Evolutionary conservation across 768 basidiomycete genomes (phyloP), one percentile per base, ranked within the genome.

Genomic region (Hericium erinaceus): DNA sequence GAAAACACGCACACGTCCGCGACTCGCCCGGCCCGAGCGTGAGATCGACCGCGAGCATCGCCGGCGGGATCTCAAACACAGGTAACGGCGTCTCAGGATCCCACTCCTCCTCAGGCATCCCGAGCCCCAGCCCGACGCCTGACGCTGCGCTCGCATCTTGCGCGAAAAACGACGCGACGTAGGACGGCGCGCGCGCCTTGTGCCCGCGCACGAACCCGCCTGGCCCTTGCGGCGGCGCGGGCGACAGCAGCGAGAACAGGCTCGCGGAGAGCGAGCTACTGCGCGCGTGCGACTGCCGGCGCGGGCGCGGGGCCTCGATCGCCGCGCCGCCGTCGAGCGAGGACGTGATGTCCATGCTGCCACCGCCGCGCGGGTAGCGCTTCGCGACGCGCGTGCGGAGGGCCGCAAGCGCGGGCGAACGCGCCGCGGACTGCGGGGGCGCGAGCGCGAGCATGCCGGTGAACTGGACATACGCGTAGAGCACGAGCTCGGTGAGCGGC

Each of bases 31-130:
- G 91, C 3, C 73, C 77, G 16, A 99, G 75, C 4, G 75, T 72
- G 33, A 98, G 67, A 70, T 98, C 97, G 0, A 99, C 91, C 0
- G 89, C 93, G 10, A 98, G 74, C 81, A 98, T 88, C 37, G 87
- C 81, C 10, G 90, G 88, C 57, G 87, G 87, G 0, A 88, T 83
- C 60, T 94, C 87, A 24, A 95, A 84, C 0, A 91, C 93, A 0
- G 95, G 94, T 16, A 98, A 68, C 0, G 84, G 85, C 3, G 70
- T 68, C 38, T 87, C 85, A 0, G 81, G 79, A 57, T 83, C 80
- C n/a, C 83, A 66, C 4, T 79, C 77, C 26, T 80, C 81, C 2
- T 74, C 68, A 16, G 60, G 65, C 48, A 60, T 33, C 9, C 57
- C 64, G 53, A 74, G 56, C 1, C 72, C 74, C 2, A 77, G 62